Evolutionary conservation across 73 alveolate species (phyloP).

Genomic region (Paramecium bursaria): DNA sequence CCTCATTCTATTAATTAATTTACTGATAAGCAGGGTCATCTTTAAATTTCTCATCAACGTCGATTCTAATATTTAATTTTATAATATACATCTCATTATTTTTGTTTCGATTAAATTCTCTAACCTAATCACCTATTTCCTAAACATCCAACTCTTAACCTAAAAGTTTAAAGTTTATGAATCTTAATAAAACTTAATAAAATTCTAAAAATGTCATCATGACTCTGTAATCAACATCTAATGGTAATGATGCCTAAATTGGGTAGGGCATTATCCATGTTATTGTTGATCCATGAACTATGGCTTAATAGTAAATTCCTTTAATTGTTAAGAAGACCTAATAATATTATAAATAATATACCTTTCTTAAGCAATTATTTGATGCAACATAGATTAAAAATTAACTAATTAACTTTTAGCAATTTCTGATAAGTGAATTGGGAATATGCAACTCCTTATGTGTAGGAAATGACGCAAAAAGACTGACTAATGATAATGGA

Average conservation of each 20-base stretch:
- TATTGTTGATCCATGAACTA: conserved; percentile 53
- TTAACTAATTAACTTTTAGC: conserved; percentile 56
- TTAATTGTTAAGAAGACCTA: conserved; percentile 62
- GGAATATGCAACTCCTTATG: conserved; percentile 80
- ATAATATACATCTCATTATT: neutral
- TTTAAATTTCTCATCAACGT: conserved; percentile 65
- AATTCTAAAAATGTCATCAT: conserved; percentile 70
- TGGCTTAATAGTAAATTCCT: conserved; percentile 70
- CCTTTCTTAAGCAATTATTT: conserved; percentile 64
- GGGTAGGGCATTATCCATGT: conserved; percentile 71
- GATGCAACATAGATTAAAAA: conserved; percentile 46
- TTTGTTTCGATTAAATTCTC: neutral
- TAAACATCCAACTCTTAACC: conserved; percentile 34
- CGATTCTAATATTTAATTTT: neutral
- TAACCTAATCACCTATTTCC: conserved; percentile 1
- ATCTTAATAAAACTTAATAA: conserved; percentile 59
- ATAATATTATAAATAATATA: neutral
- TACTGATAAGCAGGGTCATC: conserved; percentile 48
- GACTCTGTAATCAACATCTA: conserved; percentile 68
- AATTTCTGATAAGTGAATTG: conserved; percentile 40
- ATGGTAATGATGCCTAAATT: conserved; percentile 63
- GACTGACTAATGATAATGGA: conserved; percentile 95
- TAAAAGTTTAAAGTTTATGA: conserved; percentile 59
- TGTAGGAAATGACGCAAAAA: conserved; percentile 96
- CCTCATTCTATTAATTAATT: conserved; percentile 34